phyloP scores from a whole-genome alignment of 257 asterid species.

The Echites panduratus region DNA sequence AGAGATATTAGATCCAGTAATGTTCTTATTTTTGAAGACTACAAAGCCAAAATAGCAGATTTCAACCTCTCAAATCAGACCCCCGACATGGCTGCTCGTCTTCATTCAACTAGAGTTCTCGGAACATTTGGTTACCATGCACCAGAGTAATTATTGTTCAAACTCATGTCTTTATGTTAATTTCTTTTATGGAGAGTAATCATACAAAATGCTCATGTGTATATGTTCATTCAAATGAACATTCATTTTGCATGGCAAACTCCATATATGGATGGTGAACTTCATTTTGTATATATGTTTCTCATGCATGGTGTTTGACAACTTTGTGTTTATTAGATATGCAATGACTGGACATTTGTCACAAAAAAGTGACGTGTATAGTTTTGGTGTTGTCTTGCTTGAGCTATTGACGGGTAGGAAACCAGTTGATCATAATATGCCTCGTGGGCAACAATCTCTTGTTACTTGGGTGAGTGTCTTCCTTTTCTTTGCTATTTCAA shows the following conservation, averaged over 20 bases:
- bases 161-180: slow-evolving; percentile 12
- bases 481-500: too few species aligned
- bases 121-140: slow-evolving; percentile 99
- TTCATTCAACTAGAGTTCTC: slow-evolving; percentile 93
- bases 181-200: not conserved
- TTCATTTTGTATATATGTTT: too few species aligned
- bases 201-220: too few species aligned
- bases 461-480: slow-evolving; percentile 73
- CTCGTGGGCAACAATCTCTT: slow-evolving; percentile 90
- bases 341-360: slow-evolving; percentile 95
- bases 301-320: not conserved
- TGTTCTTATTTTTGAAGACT: slow-evolving; percentile 88
- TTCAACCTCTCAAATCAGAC: slow-evolving; percentile 96
- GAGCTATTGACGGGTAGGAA: slow-evolving; percentile 90
- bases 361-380: slow-evolving; percentile 87
- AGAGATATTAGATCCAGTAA: slow-evolving; percentile 97
- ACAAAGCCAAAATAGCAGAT: slow-evolving; percentile 87
- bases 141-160: slow-evolving; percentile 87
- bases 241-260: not conserved
- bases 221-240: not conserved
- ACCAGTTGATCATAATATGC: slow-evolving; percentile 94
- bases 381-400: slow-evolving; percentile 86
- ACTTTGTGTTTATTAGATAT: slow-evolving; percentile 49
- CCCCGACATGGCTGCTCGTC: slow-evolving; percentile 99
- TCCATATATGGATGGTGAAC: too few species aligned